A percentile compares a stretch with the other conserved stretches of the same genome.
Evolutionary conservation across 2,329 filamentous ascomycete species (phyloP).

Genomic region (Phialemonium atrogriseum): DNA sequence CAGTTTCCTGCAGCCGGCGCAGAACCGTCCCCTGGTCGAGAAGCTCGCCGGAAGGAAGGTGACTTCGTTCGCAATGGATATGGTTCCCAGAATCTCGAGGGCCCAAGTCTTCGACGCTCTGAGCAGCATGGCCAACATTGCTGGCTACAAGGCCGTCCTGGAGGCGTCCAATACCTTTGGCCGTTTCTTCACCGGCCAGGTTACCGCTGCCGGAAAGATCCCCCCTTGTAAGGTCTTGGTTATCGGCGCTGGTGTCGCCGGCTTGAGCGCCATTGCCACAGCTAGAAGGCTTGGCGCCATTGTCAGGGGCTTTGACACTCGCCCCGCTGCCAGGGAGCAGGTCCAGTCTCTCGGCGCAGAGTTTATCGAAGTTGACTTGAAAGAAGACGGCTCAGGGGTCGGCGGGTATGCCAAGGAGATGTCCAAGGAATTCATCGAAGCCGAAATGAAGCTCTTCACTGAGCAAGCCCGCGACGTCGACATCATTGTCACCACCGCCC

Average conservation of each 20-base stretch:
- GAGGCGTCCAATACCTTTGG: slow-evolving; percentile 88
- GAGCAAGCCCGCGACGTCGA: slow-evolving; percentile 83
- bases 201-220: slow-evolving; percentile 84
- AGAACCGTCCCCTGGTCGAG: slow-evolving; percentile 69
- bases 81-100: slow-evolving; percentile 82
- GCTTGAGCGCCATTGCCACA: slow-evolving; percentile 79
- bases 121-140: slow-evolving; percentile 91
- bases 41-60: slow-evolving; percentile 62
- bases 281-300: slow-evolving; percentile 82
- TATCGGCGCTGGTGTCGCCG: slow-evolving; percentile 84
- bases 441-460: slow-evolving; percentile 87
- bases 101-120: slow-evolving; percentile 84
- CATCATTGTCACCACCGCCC: slow-evolving; percentile 86
- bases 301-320: slow-evolving; percentile 85
- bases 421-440: slow-evolving; percentile 88
- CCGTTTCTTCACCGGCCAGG: slow-evolving; percentile 80
- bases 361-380: slow-evolving; percentile 76
- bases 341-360: slow-evolving; percentile 86
- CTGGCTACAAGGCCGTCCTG: slow-evolving; percentile 84
- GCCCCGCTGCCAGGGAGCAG: slow-evolving; percentile 78
- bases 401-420: slow-evolving; percentile 91
- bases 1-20: slow-evolving; percentile 74
- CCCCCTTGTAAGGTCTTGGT: slow-evolving; percentile 85
- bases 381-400: slow-evolving; percentile 77
- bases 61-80: slow-evolving; percentile 84